A percentile compares a stretch with the other conserved stretches of the same genome.
Conservation (phyloP, 2,329 filamentous ascomycete species). For the Aspergillus sergii region DNA sequence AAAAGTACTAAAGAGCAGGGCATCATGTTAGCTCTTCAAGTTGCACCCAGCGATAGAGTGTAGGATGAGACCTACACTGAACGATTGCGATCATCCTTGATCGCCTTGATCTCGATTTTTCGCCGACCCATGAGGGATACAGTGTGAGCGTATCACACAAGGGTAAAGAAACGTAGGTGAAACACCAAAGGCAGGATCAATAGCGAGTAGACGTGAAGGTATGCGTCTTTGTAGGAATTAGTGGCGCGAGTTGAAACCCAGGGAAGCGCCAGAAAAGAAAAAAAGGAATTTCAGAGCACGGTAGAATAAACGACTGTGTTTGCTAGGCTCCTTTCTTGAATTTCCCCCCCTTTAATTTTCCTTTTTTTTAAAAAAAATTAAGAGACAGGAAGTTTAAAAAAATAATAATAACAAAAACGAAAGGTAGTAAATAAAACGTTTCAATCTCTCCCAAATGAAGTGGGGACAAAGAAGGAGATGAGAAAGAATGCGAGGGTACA, state of each 20-base stretch:
- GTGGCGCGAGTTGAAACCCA: conserved; percentile 18
- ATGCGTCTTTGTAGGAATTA: conserved; percentile 10
- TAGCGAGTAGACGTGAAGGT: conserved; percentile 9
- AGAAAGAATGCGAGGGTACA: conserved; percentile 9
- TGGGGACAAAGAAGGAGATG: conserved; percentile 5
- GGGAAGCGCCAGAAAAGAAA: conserved; percentile 8
- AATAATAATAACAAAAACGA: conserved; percentile 1
- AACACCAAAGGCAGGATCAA: conserved; percentile 13
- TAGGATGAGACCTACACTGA: conserved; percentile 73
- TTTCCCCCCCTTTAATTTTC: not conserved
- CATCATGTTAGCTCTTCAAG: conserved; percentile 5
- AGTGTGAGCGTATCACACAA: conserved; percentile 19
- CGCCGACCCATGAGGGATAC: conserved; percentile 76
- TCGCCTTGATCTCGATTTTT: conserved; percentile 99
- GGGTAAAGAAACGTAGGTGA: conserved; percentile 9
- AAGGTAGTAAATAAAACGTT: conserved; percentile 1
- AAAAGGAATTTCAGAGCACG: conserved; percentile 8
- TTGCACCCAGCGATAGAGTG: not conserved
- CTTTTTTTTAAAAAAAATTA: not conserved
- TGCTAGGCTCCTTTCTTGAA: not conserved
- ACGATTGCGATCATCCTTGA: conserved; percentile 97
- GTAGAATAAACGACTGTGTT: conserved; percentile 13
- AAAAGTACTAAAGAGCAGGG: conserved; percentile 71
- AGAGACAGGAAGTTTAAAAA: not conserved
- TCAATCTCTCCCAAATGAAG: conserved; percentile 5